Conservation (phyloP, 78 protist species). For the Chrysochromulina parva region DNA sequence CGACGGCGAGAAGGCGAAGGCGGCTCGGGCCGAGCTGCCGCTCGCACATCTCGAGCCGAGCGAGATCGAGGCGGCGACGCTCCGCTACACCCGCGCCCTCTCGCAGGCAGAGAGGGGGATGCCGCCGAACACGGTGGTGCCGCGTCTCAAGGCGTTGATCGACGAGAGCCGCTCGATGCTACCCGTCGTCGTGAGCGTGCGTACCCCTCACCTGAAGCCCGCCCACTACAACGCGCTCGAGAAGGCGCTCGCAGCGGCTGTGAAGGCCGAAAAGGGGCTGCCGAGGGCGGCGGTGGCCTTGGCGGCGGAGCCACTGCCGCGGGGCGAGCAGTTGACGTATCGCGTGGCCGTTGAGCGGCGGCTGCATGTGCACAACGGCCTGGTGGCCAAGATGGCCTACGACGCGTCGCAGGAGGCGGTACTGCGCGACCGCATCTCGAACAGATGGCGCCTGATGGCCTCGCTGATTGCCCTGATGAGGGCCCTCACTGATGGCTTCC, state of each 20-base stretch:
- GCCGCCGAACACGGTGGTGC: slow-evolving; percentile 66
- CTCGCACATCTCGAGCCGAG: slow-evolving; percentile 53
- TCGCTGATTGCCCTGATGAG: no score
- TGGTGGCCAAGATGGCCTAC: slow-evolving; percentile 42
- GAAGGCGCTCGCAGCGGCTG: slow-evolving; percentile 30
- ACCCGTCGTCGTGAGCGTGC: slow-evolving; percentile 77
- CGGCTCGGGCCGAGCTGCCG: slow-evolving; percentile 52
- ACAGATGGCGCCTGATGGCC: no score
- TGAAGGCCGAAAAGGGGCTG: background rate
- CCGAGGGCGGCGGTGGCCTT: no score
- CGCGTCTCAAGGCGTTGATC: slow-evolving; percentile 54
- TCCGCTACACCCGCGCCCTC: background rate
- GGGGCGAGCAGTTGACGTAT: background rate
- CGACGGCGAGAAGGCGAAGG: slow-evolving; percentile 55
- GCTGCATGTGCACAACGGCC: slow-evolving; percentile 7
- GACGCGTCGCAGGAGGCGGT: slow-evolving; percentile 65
- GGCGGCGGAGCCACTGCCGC: background rate
- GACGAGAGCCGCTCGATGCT: slow-evolving; percentile 59
- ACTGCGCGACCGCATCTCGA: background rate
- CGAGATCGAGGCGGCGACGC: background rate
- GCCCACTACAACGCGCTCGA: slow-evolving; percentile 76
- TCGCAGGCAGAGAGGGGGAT: no score
- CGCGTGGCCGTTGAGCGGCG: background rate
- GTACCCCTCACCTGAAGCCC: slow-evolving; percentile 76
- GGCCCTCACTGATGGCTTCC: no score